Base-by-base conservation (phyloP, 164 flowering plant species). In the Umbilicus rupestris region DNA sequence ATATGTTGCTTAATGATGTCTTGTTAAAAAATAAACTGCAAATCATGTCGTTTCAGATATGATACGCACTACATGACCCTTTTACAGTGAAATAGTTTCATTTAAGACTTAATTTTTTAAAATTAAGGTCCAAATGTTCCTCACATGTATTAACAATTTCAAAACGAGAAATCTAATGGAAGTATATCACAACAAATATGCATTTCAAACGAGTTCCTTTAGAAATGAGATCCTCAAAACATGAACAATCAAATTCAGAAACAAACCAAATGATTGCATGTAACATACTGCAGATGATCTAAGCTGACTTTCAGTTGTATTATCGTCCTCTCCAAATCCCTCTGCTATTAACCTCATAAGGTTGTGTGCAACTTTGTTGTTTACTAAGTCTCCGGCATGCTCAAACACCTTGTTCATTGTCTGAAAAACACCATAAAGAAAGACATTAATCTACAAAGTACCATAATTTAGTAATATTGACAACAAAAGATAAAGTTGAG, bases 391-490 rank as follows among this genome's bases (percentile, higher is more conserved):
- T 39, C 99, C 99, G 24, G 99, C 99, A 78, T 94, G 97, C 90
- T 94, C 96, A 78, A 94, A 94, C 70, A 95, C 99, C 81, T 83
- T 91, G 76, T 95, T 95, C 96, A 95, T 95, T 68, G 97, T 95
- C 99, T 95, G 87, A 37, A 62, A 76, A 57, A 28, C 67, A 72
- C 64, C 57, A 68, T 29, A 66, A 33, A 72, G 67, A 55, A 49
- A 47, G 47, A 62, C 12, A 62, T 4, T 68, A 30, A 42, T 20
- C 26, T 44, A 8, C 29, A 35, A 42, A 62, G 31, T 7, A 41
- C 17, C 28, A 16, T 0, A 65, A 39, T 19, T 50, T 19, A 62
- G 66, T 47, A 35, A 39, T 35, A 3, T 55, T 42, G 50, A 60
- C 31, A 17, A 3, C 31, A 35, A 71, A 70, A 42, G 20, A 15